These are phyloP conservation scores for Sarocladiaceae sp. DNA, from an alignment of 2,329 filamentous ascomycete genomes.

Conservation along the genomic window DNA sequence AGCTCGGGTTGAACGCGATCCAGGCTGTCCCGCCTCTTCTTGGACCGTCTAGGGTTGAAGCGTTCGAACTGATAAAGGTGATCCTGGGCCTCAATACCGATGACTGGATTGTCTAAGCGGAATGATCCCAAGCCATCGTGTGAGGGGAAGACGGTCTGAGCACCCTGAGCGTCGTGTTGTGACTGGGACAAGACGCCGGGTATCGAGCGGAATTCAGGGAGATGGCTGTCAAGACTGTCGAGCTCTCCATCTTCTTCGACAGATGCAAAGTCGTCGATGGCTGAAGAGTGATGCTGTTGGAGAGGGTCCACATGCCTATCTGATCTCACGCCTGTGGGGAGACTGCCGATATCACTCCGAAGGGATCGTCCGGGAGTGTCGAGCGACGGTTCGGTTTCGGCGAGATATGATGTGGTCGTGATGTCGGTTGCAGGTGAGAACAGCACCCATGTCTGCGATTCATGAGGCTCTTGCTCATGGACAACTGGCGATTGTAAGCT, in stretches of 20 bases:
- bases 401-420: slow-evolving; percentile 63
- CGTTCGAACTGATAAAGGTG: slow-evolving; percentile 86
- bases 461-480: slow-evolving; percentile 41
- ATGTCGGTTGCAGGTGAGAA: slow-evolving; percentile 73
- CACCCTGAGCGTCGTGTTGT: slow-evolving; percentile 30
- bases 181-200: slow-evolving; percentile 26
- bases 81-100: slow-evolving; percentile 63
- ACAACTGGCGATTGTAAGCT: slow-evolving; percentile 14
- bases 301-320: slow-evolving; percentile 20
- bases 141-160: slow-evolving; percentile 64
- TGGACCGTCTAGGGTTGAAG: slow-evolving; percentile 69
- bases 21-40: slow-evolving; percentile 48
- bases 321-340: slow-evolving; percentile 65
- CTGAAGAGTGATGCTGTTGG: slow-evolving; percentile 19
- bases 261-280: slow-evolving; percentile 31
- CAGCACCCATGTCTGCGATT: slow-evolving; percentile 92
- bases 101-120: slow-evolving; percentile 52
- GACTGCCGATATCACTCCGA: slow-evolving; percentile 75
- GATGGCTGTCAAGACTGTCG: slow-evolving; percentile 88
- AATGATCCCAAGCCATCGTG: slow-evolving; percentile 94
- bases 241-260: slow-evolving; percentile 71
- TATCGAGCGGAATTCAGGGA: slow-evolving; percentile 77
- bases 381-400: slow-evolving; percentile 63
- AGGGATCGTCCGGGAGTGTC: slow-evolving; percentile 65
- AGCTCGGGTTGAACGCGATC: slow-evolving; percentile 47